These are phyloP conservation scores for Drosera capensis DNA, from an alignment of 148 eudicot genomes.

Conservation along the genomic window DNA sequence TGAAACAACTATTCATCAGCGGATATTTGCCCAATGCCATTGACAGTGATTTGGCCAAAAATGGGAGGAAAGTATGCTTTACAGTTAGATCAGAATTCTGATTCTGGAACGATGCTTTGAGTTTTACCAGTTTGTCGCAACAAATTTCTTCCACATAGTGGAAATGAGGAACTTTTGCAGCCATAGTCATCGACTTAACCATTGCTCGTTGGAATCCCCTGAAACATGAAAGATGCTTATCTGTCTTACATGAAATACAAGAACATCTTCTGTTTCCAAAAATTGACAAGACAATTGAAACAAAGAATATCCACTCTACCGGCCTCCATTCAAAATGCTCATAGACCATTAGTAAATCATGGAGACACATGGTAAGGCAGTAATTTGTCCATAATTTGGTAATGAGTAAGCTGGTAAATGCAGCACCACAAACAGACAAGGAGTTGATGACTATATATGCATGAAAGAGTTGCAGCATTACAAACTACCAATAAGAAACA, in stretches of 20 bases:
- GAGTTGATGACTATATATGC: no score
- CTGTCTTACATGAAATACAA: not conserved
- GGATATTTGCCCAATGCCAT: slow-evolving; percentile 68
- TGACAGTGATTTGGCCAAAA: slow-evolving; percentile 74
- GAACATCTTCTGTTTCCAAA: no score
- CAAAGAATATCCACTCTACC: no score
- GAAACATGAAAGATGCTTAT: slow-evolving; percentile 13
- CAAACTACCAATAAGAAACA: no score
- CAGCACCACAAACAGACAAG: no score
- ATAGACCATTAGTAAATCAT: no score
- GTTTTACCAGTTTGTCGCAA: slow-evolving; percentile 58
- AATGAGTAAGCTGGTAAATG: no score
- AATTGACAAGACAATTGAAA: no score
- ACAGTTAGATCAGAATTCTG: slow-evolving; percentile 66
- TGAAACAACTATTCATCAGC: slow-evolving; percentile 65
- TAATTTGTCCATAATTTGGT: no score
- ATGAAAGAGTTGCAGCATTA: no score
- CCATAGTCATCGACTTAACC: slow-evolving; percentile 94
- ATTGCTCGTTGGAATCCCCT: slow-evolving; percentile 97
- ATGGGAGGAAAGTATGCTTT: slow-evolving; percentile 84
- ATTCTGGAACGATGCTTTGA: slow-evolving; percentile 60
- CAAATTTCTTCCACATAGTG: slow-evolving; percentile 85
- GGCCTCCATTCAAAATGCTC: no score
- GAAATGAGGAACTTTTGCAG: slow-evolving; percentile 88
- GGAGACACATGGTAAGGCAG: no score